Evolutionary conservation across 805 yeast species (phyloP).

Genomic region (Metschnikowia lochheadii): DNA sequence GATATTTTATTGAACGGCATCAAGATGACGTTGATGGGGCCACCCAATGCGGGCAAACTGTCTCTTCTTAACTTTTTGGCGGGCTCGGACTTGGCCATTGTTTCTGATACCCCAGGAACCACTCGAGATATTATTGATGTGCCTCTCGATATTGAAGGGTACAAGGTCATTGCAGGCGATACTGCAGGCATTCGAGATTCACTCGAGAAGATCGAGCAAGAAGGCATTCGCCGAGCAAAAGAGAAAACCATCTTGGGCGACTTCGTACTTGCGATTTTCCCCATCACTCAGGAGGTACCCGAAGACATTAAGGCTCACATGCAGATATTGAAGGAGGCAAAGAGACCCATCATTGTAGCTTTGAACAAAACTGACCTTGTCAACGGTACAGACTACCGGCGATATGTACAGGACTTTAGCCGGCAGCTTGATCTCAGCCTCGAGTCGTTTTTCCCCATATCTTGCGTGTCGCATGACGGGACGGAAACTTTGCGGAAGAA

Average conservation of each 20-base stretch:
- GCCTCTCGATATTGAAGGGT: slow-evolving; percentile 77
- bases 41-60: slow-evolving; percentile 96
- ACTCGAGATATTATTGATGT: slow-evolving; percentile 86
- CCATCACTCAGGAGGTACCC: slow-evolving; percentile 32
- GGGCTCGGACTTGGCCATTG: slow-evolving; percentile 81
- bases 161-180: slow-evolving; percentile 78
- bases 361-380: slow-evolving; percentile 61
- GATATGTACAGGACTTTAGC: slow-evolving; percentile 5
- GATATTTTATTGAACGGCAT: slow-evolving; percentile 72
- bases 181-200: slow-evolving; percentile 82
- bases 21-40: slow-evolving; percentile 70
- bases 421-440: slow-evolving; percentile 13
- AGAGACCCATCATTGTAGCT: slow-evolving; percentile 39
- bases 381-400: slow-evolving; percentile 9
- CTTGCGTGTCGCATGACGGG: slow-evolving; percentile 61
- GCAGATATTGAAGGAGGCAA: slow-evolving; percentile 21
- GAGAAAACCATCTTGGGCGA: slow-evolving; percentile 58
- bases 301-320: slow-evolving; percentile 40
- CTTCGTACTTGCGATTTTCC: slow-evolving; percentile 61
- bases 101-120: slow-evolving; percentile 88
- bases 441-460: slow-evolving; percentile 34
- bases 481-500: slow-evolving; percentile 41
- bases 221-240: slow-evolving; percentile 80
- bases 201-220: slow-evolving; percentile 52
- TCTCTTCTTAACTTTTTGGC: slow-evolving; percentile 76